These are phyloP conservation scores for Phytophthora idaei DNA, from an alignment of 352 stramenopile genomes.

Conservation along the genomic window DNA sequence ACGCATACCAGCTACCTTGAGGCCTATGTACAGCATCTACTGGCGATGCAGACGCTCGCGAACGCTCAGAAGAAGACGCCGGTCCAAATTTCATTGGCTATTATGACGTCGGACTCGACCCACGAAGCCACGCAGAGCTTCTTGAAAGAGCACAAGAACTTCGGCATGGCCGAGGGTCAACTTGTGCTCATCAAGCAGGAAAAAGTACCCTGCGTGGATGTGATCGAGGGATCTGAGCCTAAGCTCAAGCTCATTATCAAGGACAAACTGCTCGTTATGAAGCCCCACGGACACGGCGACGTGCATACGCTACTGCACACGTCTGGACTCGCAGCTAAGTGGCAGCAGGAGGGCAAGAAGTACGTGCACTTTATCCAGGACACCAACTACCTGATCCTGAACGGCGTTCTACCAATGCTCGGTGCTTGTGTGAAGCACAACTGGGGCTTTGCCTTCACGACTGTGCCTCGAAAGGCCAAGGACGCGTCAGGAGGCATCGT, in stretches of 20 bases:
- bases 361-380: slow-evolving; percentile 96
- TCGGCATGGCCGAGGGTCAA: slow-evolving; percentile 92
- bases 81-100: slow-evolving; percentile 91
- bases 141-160: slow-evolving; percentile 92
- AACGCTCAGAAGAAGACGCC: slow-evolving; percentile 20
- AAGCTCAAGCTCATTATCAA: slow-evolving; percentile 80
- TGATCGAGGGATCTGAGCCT: slow-evolving; percentile 53
- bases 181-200: slow-evolving; percentile 98
- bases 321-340: slow-evolving; percentile 72
- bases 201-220: slow-evolving; percentile 91
- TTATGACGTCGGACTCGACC: slow-evolving; percentile 98
- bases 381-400: slow-evolving; percentile 96
- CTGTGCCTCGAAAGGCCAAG: slow-evolving; percentile 93
- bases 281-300: slow-evolving; percentile 98
- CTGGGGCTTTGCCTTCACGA: slow-evolving; percentile 94
- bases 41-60: slow-evolving; percentile 83
- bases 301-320: slow-evolving; percentile 94
- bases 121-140: slow-evolving; percentile 90
- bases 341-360: slow-evolving; percentile 84
- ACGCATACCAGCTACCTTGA: slow-evolving; percentile 93
- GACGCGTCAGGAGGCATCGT: slow-evolving; percentile 84
- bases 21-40: slow-evolving; percentile 94
- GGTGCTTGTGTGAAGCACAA: slow-evolving; percentile 86
- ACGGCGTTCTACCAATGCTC: slow-evolving; percentile 89
- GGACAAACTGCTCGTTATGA: slow-evolving; percentile 82